These are phyloP conservation scores for Candida golubevii DNA, from an alignment of 805 yeast genomes.

Conservation along the genomic window DNA sequence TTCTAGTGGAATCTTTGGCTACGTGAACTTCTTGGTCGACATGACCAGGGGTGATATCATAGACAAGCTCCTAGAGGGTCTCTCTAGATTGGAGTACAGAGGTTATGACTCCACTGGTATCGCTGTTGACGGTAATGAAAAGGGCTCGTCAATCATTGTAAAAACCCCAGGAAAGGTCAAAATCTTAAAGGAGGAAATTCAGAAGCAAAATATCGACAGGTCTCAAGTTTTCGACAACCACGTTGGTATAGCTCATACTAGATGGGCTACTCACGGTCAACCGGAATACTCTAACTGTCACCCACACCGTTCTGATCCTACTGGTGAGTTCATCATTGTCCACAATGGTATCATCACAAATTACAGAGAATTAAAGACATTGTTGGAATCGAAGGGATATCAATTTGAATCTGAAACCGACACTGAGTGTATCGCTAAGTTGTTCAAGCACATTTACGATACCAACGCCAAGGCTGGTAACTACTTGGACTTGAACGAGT, in stretches of 20 bases:
- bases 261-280: constrained; percentile 99
- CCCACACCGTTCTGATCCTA: constrained; percentile 87
- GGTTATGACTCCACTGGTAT: constrained; percentile 98
- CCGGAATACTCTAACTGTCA: constrained; percentile 86
- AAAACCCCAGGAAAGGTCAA: constrained; percentile 91
- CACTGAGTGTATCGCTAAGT: constrained; percentile 95
- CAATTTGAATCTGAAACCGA: constrained; percentile 90
- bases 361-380: constrained; percentile 83
- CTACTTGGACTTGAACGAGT: constrained; percentile 81
- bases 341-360: constrained; percentile 99
- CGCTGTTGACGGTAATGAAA: constrained; percentile 86
- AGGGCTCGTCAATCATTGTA: constrained; percentile 65
- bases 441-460: constrained; percentile 87
- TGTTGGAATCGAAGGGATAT: constrained; percentile 75
- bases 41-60: constrained; percentile 89
- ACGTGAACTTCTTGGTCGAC: constrained; percentile 91
- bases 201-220: constrained; percentile 47
- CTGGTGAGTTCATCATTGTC: constrained; percentile 83
- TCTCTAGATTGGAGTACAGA: constrained; percentile 85
- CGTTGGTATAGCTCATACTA: constrained; percentile 96
- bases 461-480: constrained; percentile 66
- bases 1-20: constrained; percentile 91
- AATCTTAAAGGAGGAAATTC: constrained; percentile 66
- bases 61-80: constrained; percentile 82
- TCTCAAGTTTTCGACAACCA: constrained; percentile 71